Evolutionary conservation across 176 grass and related monocot genomes (phyloP), one percentile per base, ranked within the genome.

Genomic region (Musa troglodytarum): DNA sequence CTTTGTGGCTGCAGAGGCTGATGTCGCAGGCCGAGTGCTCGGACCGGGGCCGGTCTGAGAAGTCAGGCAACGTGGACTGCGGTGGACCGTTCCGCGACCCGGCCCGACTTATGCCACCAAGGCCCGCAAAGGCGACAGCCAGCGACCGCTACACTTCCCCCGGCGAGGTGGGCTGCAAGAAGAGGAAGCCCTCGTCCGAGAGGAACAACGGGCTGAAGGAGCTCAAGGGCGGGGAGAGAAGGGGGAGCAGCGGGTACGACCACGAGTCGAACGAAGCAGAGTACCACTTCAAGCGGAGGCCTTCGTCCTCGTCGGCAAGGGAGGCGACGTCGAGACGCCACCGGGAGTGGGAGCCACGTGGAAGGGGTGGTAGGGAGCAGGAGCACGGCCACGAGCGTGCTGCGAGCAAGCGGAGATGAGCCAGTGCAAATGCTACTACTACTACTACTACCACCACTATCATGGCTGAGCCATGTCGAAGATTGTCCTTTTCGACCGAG

Each of bases 221-320:
- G 20, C 16, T n/a, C 56, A 77, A 77, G 49, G n/a, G 75, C 8
- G 43, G 49, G 12, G 65, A 49, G 21, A 77, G 75, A 73, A 81
- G 73, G 74, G 80, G 78, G 74, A 50, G 68, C 63, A 69, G 75
- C 12, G 71, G 53, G 73, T 24, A 50, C 53, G 65, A 29, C 24
- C 78, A 61, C 3, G 89, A 83, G 15, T 77, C 76, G 43, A 83
- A 83, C 74, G 90, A 98, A 22, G 96, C 85, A 74, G 91, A 99
- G 28, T 86, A 85, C 68, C 91, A 99, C 55, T 99, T 95, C 81
- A 99, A 99, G 88, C 74, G 96, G 63, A 78, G 86, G 61, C 85
- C 96, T 62, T 85, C 84, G 69, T 71, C 72, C 11, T 69, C 67
- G 66, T 76, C 59, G 74, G 49, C 74, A 69, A 84, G 83, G 82